Percentiles rank a stretch among this genome's conserved stretches.
These are phyloP conservation scores for Pelargonium citronellum DNA, from an alignment of 441 rosid species.

Conservation along the genomic window DNA sequence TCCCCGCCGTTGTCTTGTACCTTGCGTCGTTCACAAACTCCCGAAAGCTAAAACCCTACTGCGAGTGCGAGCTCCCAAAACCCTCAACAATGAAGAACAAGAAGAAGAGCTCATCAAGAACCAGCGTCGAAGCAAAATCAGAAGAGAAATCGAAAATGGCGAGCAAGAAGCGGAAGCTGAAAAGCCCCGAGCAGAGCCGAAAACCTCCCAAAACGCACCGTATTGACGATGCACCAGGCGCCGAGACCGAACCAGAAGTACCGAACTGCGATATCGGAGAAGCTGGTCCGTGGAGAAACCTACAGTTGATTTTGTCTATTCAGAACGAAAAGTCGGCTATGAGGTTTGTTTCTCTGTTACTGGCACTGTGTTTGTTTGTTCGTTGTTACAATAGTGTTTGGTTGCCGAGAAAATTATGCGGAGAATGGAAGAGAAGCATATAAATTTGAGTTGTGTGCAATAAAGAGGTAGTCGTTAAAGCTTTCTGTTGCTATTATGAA, in stretches of 20 bases:
- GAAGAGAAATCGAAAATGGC: slow-evolving; percentile 19
- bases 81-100: slow-evolving; percentile 1
- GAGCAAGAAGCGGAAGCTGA: slow-evolving; percentile 42
- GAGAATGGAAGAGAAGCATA: neutral
- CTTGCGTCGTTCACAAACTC: neutral
- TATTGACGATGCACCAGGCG: slow-evolving; percentile 19
- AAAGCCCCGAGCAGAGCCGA: slow-evolving; percentile 20
- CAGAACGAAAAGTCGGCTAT: slow-evolving; percentile 45
- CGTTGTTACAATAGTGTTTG: neutral
- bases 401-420: neutral
- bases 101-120: slow-evolving; percentile 24
- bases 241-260: slow-evolving; percentile 21
- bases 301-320: slow-evolving; percentile 55
- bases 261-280: slow-evolving; percentile 22
- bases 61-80: neutral
- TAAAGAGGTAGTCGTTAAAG: neutral
- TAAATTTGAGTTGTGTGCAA: neutral
- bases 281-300: slow-evolving; percentile 63
- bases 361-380: neutral
- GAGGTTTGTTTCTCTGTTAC: slow-evolving; percentile 42
- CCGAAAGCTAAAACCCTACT: neutral
- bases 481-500: neutral
- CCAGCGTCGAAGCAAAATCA: slow-evolving; percentile 20
- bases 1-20: no score
- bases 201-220: slow-evolving; percentile 26